A percentile compares a stretch with the other conserved stretches of the same genome.
Evolutionary conservation across 2,329 filamentous ascomycete species (phyloP).

Genomic region (Ascochyta koolunga): DNA sequence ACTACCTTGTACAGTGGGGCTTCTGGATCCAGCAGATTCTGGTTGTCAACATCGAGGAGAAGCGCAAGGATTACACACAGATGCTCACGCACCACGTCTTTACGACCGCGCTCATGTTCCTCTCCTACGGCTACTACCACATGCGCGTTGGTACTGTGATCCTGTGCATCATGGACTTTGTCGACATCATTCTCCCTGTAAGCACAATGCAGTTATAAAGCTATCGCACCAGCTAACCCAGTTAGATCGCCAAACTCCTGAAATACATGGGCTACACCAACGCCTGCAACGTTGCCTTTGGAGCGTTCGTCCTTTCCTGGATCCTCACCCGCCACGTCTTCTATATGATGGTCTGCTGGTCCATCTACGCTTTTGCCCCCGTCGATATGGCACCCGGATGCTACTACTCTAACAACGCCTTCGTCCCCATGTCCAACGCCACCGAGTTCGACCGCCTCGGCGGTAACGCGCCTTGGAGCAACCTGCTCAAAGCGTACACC

Average conservation of each 20-base stretch:
- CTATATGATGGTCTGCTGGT: constrained; percentile 82
- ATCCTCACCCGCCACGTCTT: constrained; percentile 80
- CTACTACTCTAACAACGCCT: constrained; percentile 65
- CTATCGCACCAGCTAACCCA: constrained; percentile 17
- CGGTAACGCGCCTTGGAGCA: constrained; percentile 54
- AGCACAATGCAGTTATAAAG: neutral
- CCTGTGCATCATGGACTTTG: constrained; percentile 89
- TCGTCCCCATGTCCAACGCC: constrained; percentile 62
- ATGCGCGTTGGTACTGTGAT: constrained; percentile 89
- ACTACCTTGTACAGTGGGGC: constrained; percentile 86
- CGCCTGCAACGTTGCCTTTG: constrained; percentile 83
- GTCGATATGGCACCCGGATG: constrained; percentile 70
- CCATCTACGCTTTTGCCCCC: constrained; percentile 72
- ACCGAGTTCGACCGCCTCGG: constrained; percentile 45
- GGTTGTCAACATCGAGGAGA: constrained; percentile 92
- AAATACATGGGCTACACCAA: constrained; percentile 83
- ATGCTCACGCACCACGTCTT: constrained; percentile 96
- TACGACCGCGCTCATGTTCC: constrained; percentile 78
- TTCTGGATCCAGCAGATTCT: constrained; percentile 96
- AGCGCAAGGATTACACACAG: constrained; percentile 92
- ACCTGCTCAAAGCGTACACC: constrained; percentile 76
- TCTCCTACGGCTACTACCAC: constrained; percentile 85
- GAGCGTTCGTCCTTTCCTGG: constrained; percentile 85
- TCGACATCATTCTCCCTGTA: constrained; percentile 86
- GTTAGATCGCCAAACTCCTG: constrained; percentile 83